phyloP scores from a whole-genome alignment of 208 protist genomes.

The Leishmania mexicana region DNA sequence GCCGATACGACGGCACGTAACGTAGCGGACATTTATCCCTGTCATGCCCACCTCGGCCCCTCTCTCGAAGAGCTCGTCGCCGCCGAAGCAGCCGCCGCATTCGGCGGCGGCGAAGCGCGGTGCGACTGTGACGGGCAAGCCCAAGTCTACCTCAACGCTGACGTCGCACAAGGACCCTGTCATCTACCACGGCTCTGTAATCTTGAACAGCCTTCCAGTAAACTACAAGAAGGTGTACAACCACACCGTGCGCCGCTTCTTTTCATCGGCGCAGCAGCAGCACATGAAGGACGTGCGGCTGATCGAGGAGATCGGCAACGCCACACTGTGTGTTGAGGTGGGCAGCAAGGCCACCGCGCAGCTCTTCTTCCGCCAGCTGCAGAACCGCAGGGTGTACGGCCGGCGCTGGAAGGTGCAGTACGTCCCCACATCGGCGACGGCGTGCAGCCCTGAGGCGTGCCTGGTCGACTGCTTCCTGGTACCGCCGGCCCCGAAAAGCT shows the following conservation, averaged over 20 bases:
- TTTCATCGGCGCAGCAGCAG: slow-evolving; percentile 38
- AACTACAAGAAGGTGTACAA: slow-evolving; percentile 72
- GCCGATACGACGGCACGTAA: neutral
- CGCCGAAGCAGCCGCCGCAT: neutral
- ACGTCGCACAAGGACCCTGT: slow-evolving; percentile 22
- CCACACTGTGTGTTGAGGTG: slow-evolving; percentile 75
- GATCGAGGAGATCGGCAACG: slow-evolving; percentile 76
- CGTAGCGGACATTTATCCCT: neutral
- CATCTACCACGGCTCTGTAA: slow-evolving; percentile 67
- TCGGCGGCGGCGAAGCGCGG: slow-evolving; percentile 8
- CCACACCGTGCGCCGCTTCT: slow-evolving; percentile 56
- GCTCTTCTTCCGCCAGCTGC: slow-evolving; percentile 60
- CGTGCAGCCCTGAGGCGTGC: slow-evolving; percentile 58
- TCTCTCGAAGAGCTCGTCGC: neutral
- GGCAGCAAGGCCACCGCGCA: slow-evolving; percentile 53
- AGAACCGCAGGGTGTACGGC: slow-evolving; percentile 71
- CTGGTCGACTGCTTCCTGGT: slow-evolving; percentile 68
- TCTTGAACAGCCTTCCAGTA: slow-evolving; percentile 62
- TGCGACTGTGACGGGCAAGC: neutral
- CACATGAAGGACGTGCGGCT: slow-evolving; percentile 40
- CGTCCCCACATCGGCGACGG: slow-evolving; percentile 38
- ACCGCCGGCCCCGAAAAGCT: slow-evolving; percentile 41
- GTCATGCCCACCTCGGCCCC: slow-evolving; percentile 1
- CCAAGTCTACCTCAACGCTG: neutral
- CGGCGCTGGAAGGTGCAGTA: slow-evolving; percentile 82